phyloP scores from a whole-genome alignment of 331 rosid genomes.

The Telfairia occidentalis region DNA sequence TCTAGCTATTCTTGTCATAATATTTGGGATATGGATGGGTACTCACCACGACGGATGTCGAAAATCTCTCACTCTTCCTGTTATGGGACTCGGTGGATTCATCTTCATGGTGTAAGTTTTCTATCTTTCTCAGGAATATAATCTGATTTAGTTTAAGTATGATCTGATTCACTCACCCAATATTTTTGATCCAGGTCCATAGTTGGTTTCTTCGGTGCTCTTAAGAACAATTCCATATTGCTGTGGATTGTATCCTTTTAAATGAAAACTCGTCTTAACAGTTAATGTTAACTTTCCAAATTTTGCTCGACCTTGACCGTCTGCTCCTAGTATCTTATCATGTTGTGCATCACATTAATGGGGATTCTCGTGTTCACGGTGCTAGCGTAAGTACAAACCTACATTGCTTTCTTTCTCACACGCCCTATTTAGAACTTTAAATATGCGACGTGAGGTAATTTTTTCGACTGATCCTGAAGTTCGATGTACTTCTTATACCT shows the following conservation, averaged over 20 bases:
- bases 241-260: slow-evolving; percentile 89
- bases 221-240: slow-evolving; percentile 54
- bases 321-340: slow-evolving; percentile 56
- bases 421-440: neutral
- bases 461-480: neutral
- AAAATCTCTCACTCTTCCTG: slow-evolving; percentile 73
- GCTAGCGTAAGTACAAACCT: slow-evolving; percentile 60
- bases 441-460: neutral
- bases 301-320: slow-evolving; percentile 37
- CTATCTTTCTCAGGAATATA: slow-evolving; percentile 1
- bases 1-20: slow-evolving; percentile 54
- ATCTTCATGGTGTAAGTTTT: slow-evolving; percentile 62
- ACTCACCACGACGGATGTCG: slow-evolving; percentile 72
- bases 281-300: neutral
- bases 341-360: slow-evolving; percentile 60
- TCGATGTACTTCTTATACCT: neutral
- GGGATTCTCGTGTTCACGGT: slow-evolving; percentile 87
- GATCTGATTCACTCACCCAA: neutral
- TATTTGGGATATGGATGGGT: slow-evolving; percentile 90
- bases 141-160: neutral
- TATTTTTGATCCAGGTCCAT: slow-evolving; percentile 48
- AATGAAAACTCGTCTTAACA: neutral
- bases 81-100: slow-evolving; percentile 60
- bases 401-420: neutral
- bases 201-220: slow-evolving; percentile 81